Percentiles rank a stretch among this genome's conserved stretches.
Evolutionary conservation across 2,329 filamentous ascomycete species (phyloP).

Genomic region (Penicillium psychrosexuale): DNA sequence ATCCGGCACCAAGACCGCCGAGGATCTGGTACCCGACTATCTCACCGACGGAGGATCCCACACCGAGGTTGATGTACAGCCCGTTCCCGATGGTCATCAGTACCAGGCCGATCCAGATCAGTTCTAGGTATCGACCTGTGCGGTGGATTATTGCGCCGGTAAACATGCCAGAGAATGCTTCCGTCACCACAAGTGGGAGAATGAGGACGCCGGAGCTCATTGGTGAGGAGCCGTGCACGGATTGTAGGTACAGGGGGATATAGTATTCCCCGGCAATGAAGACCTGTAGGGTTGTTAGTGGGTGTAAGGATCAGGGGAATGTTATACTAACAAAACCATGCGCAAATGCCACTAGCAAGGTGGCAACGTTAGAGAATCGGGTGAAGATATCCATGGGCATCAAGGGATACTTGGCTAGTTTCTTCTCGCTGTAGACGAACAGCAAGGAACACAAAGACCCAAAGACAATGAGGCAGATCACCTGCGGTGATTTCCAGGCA

Average conservation of each 20-base stretch:
- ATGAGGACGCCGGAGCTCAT: conserved; percentile 59
- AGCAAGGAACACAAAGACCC: conserved; percentile 48
- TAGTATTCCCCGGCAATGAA: conserved; percentile 68
- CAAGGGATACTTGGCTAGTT: conserved; percentile 63
- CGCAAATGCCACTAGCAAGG: conserved; percentile 50
- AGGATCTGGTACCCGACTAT: conserved; percentile 52
- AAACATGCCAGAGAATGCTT: conserved; percentile 46
- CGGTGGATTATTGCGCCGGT: conserved; percentile 50
- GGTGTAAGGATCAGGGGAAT: not conserved
- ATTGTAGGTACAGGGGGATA: conserved; percentile 70
- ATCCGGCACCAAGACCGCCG: conserved; percentile 50
- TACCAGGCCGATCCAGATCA: conserved; percentile 46
- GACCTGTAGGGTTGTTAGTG: conserved; percentile 43
- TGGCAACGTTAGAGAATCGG: conserved; percentile 55
- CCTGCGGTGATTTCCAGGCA: conserved; percentile 54
- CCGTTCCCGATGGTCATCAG: conserved; percentile 49
- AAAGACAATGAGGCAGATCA: conserved; percentile 55
- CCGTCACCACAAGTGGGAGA: conserved; percentile 56
- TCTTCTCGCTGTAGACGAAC: conserved; percentile 62
- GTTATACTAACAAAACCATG: conserved; percentile 44
- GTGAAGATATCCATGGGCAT: conserved; percentile 64
- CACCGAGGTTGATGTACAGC: conserved; percentile 45
- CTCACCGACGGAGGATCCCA: conserved; percentile 36
- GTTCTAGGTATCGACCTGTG: conserved; percentile 50
- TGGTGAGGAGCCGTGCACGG: conserved; percentile 60